These are phyloP conservation scores for Penicillium macrosclerotiorum DNA, from an alignment of 495 filamentous ascomycete genomes.

Conservation along the genomic window DNA sequence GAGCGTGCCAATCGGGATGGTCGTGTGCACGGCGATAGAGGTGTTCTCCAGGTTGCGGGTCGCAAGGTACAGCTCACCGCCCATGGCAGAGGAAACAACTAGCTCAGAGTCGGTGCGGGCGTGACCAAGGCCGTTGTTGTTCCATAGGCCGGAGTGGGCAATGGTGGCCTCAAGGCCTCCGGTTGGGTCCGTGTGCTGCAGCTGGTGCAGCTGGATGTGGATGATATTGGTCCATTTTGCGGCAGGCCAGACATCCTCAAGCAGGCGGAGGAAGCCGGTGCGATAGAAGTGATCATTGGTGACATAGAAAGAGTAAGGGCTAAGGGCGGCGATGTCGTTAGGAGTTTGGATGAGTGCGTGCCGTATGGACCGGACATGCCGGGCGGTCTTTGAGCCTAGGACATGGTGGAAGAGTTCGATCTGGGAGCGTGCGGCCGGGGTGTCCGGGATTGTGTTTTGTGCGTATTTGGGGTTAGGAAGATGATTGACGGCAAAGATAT, in stretches of 20 bases:
- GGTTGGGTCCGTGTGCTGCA: constrained; percentile 10
- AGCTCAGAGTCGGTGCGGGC: constrained; percentile 47
- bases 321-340: constrained; percentile 55
- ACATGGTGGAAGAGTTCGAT: constrained; percentile 60
- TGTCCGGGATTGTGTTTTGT: constrained; percentile 5
- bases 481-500: constrained; percentile 63
- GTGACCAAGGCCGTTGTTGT: constrained; percentile 58
- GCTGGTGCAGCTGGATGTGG: constrained; percentile 28
- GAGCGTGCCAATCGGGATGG: constrained; percentile 38
- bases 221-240: constrained; percentile 41
- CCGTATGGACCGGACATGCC: constrained; percentile 44
- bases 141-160: constrained; percentile 42
- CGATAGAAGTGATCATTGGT: constrained; percentile 61
- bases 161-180: constrained; percentile 44
- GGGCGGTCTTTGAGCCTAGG: constrained; percentile 25
- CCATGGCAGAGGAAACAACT: constrained; percentile 41
- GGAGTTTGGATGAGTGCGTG: constrained; percentile 53
- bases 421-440: constrained; percentile 46
- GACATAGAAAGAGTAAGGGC: constrained; percentile 50
- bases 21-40: constrained; percentile 41
- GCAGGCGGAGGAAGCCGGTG: constrained; percentile 40
- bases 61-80: constrained; percentile 33
- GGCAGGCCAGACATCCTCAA: constrained; percentile 39
- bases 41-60: constrained; percentile 19
- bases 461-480: constrained; percentile 43